Evolutionary conservation across 2,329 filamentous ascomycete species (phyloP).

Genomic region (Gaeumannomyces sp.): DNA sequence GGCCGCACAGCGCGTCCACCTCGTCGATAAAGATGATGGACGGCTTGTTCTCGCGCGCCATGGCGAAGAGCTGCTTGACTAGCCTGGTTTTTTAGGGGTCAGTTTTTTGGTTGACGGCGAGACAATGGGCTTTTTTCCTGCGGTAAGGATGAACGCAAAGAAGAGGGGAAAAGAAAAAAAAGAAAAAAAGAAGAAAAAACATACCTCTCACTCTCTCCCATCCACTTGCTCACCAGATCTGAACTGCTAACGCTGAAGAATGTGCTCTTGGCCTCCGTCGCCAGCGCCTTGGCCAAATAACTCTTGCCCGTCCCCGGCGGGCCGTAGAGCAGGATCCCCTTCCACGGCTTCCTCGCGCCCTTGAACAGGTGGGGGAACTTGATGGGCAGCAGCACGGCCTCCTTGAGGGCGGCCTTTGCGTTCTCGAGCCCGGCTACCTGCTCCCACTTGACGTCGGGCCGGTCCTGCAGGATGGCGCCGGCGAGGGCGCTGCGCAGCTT

Average conservation of each 20-base stretch:
- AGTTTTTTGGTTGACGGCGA: neutral
- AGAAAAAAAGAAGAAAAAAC: conserved; percentile 17
- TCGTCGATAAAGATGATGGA: conserved; percentile 61
- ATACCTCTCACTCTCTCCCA: conserved; percentile 97
- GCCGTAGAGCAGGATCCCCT: conserved; percentile 92
- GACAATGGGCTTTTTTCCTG: neutral
- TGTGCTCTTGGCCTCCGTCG: conserved; percentile 96
- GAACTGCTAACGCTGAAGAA: conserved; percentile 99
- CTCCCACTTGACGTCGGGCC: conserved; percentile 96
- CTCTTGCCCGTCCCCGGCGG: conserved; percentile 97
- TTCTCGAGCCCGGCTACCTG: conserved; percentile 92
- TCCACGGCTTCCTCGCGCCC: conserved; percentile 96
- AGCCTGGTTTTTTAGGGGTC: conserved; percentile 48
- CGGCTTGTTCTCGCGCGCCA: conserved; percentile 96
- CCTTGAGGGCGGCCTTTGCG: conserved; percentile 95
- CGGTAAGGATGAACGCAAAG: neutral
- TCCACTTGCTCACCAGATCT: conserved; percentile 98
- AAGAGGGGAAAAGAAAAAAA: neutral
- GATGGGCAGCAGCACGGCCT: conserved; percentile 95
- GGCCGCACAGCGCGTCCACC: conserved; percentile 86
- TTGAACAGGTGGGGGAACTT: conserved; percentile 97
- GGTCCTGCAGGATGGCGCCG: conserved; percentile 88
- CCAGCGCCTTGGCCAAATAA: conserved; percentile 94
- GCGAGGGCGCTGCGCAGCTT: conserved; percentile 87
- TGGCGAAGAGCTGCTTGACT: conserved; percentile 93